phyloP scores from a whole-genome alignment of 2,329 filamentous ascomycete genomes.

The Clonostachys solani region DNA sequence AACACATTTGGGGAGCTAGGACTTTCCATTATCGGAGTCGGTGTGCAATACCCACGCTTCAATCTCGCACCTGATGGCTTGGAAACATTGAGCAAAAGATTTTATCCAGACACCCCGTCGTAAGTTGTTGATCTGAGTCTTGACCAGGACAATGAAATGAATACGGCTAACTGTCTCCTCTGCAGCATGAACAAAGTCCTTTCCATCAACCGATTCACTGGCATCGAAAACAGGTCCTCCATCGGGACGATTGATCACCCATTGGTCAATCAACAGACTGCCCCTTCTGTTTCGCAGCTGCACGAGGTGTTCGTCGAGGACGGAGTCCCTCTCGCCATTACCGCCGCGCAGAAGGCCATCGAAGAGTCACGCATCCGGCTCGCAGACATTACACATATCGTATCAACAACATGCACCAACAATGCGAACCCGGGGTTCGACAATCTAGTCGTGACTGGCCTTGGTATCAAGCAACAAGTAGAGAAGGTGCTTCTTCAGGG shows the following conservation, averaged over 20 bases:
- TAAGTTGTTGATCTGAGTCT: constrained; percentile 23
- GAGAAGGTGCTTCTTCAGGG: constrained; percentile 65
- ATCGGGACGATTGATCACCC: constrained; percentile 58
- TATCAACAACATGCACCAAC: constrained; percentile 65
- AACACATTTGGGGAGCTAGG: constrained; percentile 37
- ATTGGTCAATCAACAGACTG: constrained; percentile 48
- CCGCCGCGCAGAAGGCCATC: constrained; percentile 43
- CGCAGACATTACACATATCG: constrained; percentile 58
- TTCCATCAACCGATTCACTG: constrained; percentile 59
- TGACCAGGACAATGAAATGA: neutral
- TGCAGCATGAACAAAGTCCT: constrained; percentile 58
- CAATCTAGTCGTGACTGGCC: constrained; percentile 54
- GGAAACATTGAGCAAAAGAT: constrained; percentile 46
- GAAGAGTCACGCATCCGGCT: constrained; percentile 16
- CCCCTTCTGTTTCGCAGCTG: constrained; percentile 50
- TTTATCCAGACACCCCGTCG: constrained; percentile 57
- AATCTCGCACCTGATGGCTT: constrained; percentile 44
- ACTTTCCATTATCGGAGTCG: constrained; percentile 57
- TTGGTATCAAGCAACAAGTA: constrained; percentile 52
- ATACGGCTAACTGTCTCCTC: neutral
- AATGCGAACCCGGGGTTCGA: constrained; percentile 67
- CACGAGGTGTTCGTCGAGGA: constrained; percentile 51
- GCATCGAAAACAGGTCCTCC: constrained; percentile 59
- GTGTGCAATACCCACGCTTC: constrained; percentile 56
- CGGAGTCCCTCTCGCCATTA: constrained; percentile 53